Evolutionary conservation across 768 basidiomycete genomes (phyloP), one percentile per base, ranked within the genome.

Genomic region (Tephrocybe sp.): DNA sequence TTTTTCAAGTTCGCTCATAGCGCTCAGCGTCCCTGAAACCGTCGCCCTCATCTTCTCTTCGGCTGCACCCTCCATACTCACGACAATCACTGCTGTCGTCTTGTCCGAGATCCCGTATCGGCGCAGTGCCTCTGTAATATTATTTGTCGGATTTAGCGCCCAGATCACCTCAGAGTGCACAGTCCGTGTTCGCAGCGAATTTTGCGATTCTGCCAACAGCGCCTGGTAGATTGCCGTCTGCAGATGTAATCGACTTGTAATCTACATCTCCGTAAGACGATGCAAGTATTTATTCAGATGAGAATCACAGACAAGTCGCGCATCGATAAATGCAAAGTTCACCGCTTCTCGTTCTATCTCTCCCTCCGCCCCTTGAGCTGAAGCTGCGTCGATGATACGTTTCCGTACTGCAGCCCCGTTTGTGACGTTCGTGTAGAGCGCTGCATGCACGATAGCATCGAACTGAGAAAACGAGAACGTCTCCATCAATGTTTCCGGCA

Each of bases 101-200:
- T 65, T 67, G 34, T 87, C 83, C 0, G 87, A 86, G 5, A 97
- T 74, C 5, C 95, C 95, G 59, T 92, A 96, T 49, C 90, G 82
- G 42, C 83, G 78, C 52, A 98, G 82, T 0, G 88, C 87, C 59
- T 98, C 94, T 2, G 87, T 82, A 44, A 98, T 98, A 63, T 95
- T 97, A 55, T 91, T 89, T 4, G 84, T 90, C 2, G 93, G 92
- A 55, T 89, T 92, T 40, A 98, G 72, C 18, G 80, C 70, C 76
- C 88, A 93, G n/a, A 98, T 73, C 43, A 98, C 78, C 66, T 98
- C 95, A 0, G 92, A 92, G 62, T 98, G 94, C 0, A 94, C 69
- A 1, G 92, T 92, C 69, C 87, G 91, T 1, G 95, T 94, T 39
- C 86, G 77, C 49, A 96, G 71, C 1, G 70, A 60, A 18, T 71